Conservation (phyloP, 2,329 filamentous ascomycete species). For the Fusarium duplospermum region DNA sequence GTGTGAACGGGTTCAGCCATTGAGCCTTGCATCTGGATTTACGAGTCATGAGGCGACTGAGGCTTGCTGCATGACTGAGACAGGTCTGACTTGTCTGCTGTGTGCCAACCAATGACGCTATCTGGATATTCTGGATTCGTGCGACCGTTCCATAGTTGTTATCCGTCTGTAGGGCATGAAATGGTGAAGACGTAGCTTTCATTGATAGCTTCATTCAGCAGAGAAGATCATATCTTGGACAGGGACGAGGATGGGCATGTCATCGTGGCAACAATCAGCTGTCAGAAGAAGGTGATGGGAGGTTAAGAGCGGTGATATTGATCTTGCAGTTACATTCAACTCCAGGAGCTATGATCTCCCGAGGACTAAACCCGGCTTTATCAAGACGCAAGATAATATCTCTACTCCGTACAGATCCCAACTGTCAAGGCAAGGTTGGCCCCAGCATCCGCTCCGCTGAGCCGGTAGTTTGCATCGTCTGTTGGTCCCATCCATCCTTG, state of each 20-base stretch:
- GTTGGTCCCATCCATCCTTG: not conserved
- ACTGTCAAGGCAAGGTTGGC: not conserved
- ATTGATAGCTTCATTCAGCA: not conserved
- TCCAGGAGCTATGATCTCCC: not conserved
- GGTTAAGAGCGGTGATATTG: not conserved
- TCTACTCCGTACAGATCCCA: not conserved
- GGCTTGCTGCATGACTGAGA: constrained; percentile 37
- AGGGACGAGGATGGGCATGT: not conserved
- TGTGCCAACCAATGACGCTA: not conserved
- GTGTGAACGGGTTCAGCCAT: constrained; percentile 55
- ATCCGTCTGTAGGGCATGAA: too few species aligned
- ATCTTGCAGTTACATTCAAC: not conserved
- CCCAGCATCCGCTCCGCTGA: not conserved
- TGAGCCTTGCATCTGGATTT: constrained; percentile 38
- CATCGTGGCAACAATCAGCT: not conserved
- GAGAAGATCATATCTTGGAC: not conserved
- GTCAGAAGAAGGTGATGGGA: not conserved
- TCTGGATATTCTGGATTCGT: too few species aligned
- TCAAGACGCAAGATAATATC: not conserved
- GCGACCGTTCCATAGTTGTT: too few species aligned
- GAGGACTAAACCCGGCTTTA: not conserved
- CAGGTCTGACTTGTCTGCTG: constrained; percentile 19
- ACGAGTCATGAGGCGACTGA: constrained; percentile 41
- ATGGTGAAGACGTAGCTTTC: too few species aligned
- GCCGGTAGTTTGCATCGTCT: not conserved